Evolutionary conservation across 1,284 basidiomycete species (phyloP), one percentile per base, ranked within the genome.

Genomic region (Rhodotorula sp.): DNA sequence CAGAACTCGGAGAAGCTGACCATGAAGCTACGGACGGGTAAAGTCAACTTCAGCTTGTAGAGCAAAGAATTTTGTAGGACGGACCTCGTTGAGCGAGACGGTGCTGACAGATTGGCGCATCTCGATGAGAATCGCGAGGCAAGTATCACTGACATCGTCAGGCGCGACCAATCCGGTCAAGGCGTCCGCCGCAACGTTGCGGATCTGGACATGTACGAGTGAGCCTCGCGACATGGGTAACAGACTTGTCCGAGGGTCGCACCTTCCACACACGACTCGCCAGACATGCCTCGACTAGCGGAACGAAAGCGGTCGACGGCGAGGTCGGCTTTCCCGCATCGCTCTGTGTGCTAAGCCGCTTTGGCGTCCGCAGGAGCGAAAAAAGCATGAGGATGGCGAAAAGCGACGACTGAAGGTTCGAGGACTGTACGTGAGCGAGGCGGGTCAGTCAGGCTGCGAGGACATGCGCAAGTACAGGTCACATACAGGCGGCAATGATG

Each of bases 351-450:
- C 39, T 44, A 17, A 44, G 39, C 39, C 65, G 65, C 22, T 73
- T 68, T 10, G 68, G 66, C 24, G 74, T 69, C 22, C 73, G 74
- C 0, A 73, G 64, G 2, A 75, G 68, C 24, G 71, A 73, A 29
- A 75, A 47, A 19, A 75, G 74, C 71, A 75, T 73, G 49, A 75
- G 62, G 49, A 75, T 68, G 4, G 74, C 66, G 60, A 75, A 75
- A 11, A 75, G 66, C 10, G 71, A 66, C 11, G 67, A 68, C 49
- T 74, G 62, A 19, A 75, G 60, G 44, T 68, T 69, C 8, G 69
- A 68, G 2, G 71, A 69, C 71, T 74, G 55, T 29, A 15, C 4
- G 47, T 39, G n/a, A 8, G 9, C 19, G 22, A 1, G 20, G n/a
- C 10, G 10, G n/a, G 19, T 2, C 34, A 30, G 32, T 47, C 29